Base-by-base conservation (phyloP, 2,329 filamentous ascomycete species). In the Neofusicoccum sp. region DNA sequence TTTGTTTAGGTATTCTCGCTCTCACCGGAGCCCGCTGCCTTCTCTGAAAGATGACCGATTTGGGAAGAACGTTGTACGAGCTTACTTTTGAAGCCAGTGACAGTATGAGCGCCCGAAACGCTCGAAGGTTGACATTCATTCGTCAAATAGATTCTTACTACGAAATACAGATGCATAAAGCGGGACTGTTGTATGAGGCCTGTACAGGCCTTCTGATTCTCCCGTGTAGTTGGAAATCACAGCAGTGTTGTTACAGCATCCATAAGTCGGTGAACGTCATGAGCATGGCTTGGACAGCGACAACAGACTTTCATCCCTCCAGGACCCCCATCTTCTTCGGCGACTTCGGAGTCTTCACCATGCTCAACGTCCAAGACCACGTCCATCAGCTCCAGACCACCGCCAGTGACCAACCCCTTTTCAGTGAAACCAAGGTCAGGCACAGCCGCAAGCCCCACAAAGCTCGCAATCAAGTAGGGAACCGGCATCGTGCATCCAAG, bases 271-370 rank as follows among this genome's bases (percentile, higher is more conserved):
- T 50, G 31, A 16, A 50, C 31, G 12, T 50, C 48, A 50, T 50
- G 48, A 33, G 48, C 48, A 36, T 50, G 48, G 48, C 48, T 50
- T 4, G 48, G 48, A 33, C 48, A 50, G 48, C 48, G 48, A 16
- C 48, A 50, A 22, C 48, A 50, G 7, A 50, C 29, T 14, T 50
- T 22, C 11, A 49, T 29, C 9, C 6, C 7, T n/a, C 14, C 9
- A 12, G 29, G 12, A 6, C 11, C 14, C 3, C 2, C 28, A 1
- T 36, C 31, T 22, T 33, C 3, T 36, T 36, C 33, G 6, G 47
- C 3, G 29, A 14, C 3, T 33, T 5, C 4, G 5, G 11, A 12
- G 33, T 8, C 14, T 6, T 7, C 31, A 50, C 14, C 31, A 2
- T 22, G 14, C 14, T 50, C 48, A 14, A 36, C 31, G 3, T 37